Conservation (phyloP, 495 filamentous ascomycete species). For the Hypoxylon lienhwacheense region DNA sequence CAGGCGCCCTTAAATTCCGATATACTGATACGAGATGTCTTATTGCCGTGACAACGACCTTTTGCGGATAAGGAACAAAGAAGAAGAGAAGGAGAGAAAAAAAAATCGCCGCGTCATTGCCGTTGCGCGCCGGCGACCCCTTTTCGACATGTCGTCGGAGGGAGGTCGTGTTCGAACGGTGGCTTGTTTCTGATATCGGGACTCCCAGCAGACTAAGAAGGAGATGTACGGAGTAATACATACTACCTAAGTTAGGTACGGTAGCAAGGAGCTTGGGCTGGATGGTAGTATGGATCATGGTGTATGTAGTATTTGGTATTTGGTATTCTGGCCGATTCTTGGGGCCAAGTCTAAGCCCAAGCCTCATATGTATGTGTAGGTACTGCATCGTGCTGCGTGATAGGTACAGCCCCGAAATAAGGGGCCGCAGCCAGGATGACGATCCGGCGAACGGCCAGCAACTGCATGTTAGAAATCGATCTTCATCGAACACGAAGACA, state of each 20-base stretch:
- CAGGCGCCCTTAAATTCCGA: not conserved
- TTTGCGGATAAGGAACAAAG: not conserved
- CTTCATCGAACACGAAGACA: constrained; percentile 34
- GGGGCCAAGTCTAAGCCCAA: constrained; percentile 27
- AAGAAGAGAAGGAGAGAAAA: not conserved
- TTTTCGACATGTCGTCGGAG: constrained; percentile 24
- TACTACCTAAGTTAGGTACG: too few relatives aligned
- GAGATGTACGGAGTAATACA: too few relatives aligned
- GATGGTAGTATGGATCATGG: too few relatives aligned
- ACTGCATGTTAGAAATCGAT: constrained; percentile 32
- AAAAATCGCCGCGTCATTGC: constrained; percentile 21
- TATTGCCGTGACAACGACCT: constrained; percentile 12
- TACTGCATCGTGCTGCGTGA: too few relatives aligned
- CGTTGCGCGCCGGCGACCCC: constrained; percentile 10
- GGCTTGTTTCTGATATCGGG: constrained; percentile 36
- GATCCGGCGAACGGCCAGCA: constrained; percentile 26
- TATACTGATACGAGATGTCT: not conserved
- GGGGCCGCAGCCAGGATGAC: constrained; percentile 29
- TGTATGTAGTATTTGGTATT: too few relatives aligned
- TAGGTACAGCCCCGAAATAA: constrained; percentile 39
- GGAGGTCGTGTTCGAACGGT: constrained; percentile 32
- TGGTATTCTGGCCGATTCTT: constrained; percentile 29
- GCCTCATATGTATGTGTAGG: constrained; percentile 22
- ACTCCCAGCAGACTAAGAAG: constrained; percentile 28
- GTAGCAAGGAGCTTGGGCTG: constrained; percentile 19